A percentile compares a stretch with the other conserved stretches of the same genome.
phyloP scores from a whole-genome alignment of 371 early-diverging fungal species.

The Lichtheimia hyalospora region DNA sequence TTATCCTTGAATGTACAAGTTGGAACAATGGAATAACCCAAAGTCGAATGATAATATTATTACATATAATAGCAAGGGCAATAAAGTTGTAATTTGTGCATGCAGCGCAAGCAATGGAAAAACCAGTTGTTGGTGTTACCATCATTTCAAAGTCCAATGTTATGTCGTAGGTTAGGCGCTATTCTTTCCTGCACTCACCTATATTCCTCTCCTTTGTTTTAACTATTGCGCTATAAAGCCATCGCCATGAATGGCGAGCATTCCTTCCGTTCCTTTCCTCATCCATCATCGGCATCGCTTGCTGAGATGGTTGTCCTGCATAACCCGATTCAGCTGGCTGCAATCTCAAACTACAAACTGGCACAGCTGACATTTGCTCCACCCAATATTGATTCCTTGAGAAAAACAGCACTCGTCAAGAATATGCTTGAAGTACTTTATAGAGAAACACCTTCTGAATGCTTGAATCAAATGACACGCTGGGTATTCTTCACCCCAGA shows the following conservation, averaged over 20 bases:
- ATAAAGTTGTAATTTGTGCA: no score
- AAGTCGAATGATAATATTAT: no score
- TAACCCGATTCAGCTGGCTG: constrained; percentile 51
- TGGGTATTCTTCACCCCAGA: constrained; percentile 53
- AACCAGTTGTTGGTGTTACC: no score
- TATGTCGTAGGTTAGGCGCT: no score
- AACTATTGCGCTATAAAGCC: neutral
- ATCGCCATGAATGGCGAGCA: neutral
- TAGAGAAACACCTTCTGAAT: constrained; percentile 37
- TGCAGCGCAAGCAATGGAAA: no score
- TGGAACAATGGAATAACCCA: no score
- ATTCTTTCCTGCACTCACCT: neutral
- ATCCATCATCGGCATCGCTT: neutral
- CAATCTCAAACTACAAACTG: constrained; percentile 51
- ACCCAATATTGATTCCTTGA: constrained; percentile 41
- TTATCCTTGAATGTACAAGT: no score
- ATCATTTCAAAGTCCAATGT: no score
- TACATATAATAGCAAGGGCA: no score
- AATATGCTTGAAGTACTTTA: constrained; percentile 45
- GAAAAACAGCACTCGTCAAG: constrained; percentile 48
- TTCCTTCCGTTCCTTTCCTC: neutral
- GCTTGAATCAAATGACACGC: constrained; percentile 52
- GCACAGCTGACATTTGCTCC: constrained; percentile 54
- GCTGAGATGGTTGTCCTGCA: constrained; percentile 17
- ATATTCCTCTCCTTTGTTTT: neutral